Evolutionary conservation across 257 asterid genomes (phyloP).

Genomic region (Schizonepeta tenuifolia): DNA sequence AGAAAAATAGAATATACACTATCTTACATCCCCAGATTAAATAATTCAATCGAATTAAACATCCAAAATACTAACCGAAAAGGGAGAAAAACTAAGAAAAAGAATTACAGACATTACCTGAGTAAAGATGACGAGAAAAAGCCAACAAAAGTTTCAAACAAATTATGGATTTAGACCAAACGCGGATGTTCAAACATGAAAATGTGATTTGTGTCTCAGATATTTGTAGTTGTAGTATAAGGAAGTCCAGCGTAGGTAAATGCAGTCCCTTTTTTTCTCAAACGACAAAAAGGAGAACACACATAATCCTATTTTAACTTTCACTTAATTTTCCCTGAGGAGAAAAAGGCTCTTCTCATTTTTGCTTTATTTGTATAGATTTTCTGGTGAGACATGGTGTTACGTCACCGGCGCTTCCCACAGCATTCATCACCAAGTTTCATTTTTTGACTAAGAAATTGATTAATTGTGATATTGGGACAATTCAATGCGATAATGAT

Average conservation of each 20-base stretch:
- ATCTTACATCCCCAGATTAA: background rate
- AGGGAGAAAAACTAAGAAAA: background rate
- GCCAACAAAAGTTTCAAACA: background rate
- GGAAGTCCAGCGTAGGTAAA: background rate
- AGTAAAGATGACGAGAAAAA: constrained; percentile 1
- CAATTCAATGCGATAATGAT: background rate
- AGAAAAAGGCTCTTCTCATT: no score
- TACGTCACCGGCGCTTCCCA: background rate
- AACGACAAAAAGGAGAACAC: background rate
- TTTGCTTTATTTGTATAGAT: background rate
- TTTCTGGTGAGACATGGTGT: background rate
- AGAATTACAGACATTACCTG: constrained; percentile 22
- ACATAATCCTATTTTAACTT: background rate
- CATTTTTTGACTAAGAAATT: no score
- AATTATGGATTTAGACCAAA: background rate
- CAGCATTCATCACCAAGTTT: background rate
- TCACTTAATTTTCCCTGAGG: background rate
- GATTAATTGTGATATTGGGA: background rate
- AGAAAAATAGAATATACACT: no score
- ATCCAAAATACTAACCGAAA: constrained; percentile 16
- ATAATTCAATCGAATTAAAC: constrained; percentile 13
- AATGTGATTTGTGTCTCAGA: constrained; percentile 19
- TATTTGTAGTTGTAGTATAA: background rate
- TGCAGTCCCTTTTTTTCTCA: background rate
- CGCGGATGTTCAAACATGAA: background rate